phyloP scores from a whole-genome alignment of 768 basidiomycete species.

The Lepiota venenata region DNA sequence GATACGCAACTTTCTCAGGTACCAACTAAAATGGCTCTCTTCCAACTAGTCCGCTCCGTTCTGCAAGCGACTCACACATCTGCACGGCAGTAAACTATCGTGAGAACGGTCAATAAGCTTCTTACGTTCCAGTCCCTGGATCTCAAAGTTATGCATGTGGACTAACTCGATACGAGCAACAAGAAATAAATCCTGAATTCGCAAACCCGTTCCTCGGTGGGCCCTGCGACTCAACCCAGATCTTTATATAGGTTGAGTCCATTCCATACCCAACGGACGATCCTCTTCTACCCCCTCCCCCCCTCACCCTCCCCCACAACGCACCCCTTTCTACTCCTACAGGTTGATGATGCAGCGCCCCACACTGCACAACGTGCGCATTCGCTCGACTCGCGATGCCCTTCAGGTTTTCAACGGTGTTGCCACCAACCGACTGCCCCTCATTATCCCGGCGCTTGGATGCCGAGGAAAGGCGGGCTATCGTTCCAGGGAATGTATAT shows the following conservation, averaged over 20 bases:
- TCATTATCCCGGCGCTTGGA: constrained; percentile 82
- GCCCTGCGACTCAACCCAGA: constrained; percentile 24
- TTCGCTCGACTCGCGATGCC: constrained; percentile 78
- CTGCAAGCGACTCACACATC: constrained; percentile 34
- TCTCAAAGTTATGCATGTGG: constrained; percentile 40
- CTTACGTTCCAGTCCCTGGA: constrained; percentile 40
- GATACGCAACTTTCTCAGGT: constrained; percentile 30
- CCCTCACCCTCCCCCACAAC: constrained; percentile 6
- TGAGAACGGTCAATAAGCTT: constrained; percentile 30
- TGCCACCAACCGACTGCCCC: constrained; percentile 59
- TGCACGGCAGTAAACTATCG: constrained; percentile 23
- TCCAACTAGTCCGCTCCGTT: constrained; percentile 35
- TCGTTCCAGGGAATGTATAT: constrained; percentile 76
- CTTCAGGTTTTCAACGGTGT: constrained; percentile 79
- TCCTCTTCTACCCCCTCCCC: constrained; percentile 16
- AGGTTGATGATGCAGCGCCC: constrained; percentile 59
- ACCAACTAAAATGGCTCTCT: constrained; percentile 29
- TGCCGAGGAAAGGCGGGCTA: constrained; percentile 73
- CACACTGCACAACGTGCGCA: constrained; percentile 71
- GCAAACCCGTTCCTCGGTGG: constrained; percentile 33
- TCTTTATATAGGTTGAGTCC: constrained; percentile 8
- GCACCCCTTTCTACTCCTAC: constrained; percentile 15
- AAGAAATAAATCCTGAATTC: constrained; percentile 45
- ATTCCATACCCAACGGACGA: constrained; percentile 18
- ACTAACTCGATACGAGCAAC: constrained; percentile 59